phyloP scores from a whole-genome alignment of 139 green algal species.

The Ettlia oleoabundans region DNA sequence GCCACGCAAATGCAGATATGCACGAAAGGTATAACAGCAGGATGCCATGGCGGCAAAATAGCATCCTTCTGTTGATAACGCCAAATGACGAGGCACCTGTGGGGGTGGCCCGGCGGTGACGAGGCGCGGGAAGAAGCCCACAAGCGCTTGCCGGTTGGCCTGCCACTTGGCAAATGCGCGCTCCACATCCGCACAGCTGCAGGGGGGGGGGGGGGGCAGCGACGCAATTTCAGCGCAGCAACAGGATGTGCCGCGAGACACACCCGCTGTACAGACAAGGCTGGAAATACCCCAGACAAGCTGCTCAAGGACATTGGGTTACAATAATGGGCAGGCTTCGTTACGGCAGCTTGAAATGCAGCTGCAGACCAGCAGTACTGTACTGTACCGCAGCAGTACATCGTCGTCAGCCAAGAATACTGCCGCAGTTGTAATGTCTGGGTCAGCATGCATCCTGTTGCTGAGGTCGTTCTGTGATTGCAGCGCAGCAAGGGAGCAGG shows the following conservation, averaged over 20 bases:
- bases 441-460: not conserved
- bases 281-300: too few species aligned
- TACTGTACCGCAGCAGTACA: constrained; percentile 1
- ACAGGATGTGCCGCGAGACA: too few species aligned
- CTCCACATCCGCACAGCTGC: constrained; percentile 20
- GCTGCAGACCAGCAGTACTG: not conserved
- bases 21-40: too few species aligned
- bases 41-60: too few species aligned
- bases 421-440: not conserved
- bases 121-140: constrained; percentile 21
- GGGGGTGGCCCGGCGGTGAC: not conserved
- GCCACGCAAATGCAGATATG: too few species aligned
- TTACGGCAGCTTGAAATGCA: not conserved
- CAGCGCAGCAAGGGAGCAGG: too few species aligned
- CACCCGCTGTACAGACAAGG: too few species aligned
- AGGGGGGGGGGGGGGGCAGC: too few species aligned
- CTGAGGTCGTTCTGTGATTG: constrained; percentile 18
- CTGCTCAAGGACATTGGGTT: too few species aligned
- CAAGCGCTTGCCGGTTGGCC: constrained; percentile 7
- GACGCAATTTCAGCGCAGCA: too few species aligned
- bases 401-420: constrained; percentile 13
- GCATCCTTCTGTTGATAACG: too few species aligned
- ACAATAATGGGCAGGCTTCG: not conserved
- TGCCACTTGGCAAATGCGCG: constrained; percentile 16
- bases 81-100: not conserved